These are phyloP conservation scores for Panaeolus papilionaceus DNA, from an alignment of 768 basidiomycete species.

Conservation along the genomic window DNA sequence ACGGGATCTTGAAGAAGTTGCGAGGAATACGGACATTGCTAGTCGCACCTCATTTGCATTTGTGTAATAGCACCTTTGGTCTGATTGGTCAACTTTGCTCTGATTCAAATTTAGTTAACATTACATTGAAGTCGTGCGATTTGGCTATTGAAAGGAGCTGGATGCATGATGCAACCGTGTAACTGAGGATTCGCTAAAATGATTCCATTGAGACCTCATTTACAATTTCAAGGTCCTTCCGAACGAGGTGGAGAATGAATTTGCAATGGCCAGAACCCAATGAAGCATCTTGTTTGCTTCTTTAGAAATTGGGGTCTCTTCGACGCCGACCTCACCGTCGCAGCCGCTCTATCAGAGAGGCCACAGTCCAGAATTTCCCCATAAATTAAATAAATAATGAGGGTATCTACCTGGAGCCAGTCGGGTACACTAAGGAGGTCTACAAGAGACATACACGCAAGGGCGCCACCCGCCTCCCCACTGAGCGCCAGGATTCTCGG, in stretches of 20 bases:
- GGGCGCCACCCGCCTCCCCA: slow-evolving; percentile 1
- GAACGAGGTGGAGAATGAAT: not conserved
- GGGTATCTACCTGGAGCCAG: slow-evolving; percentile 5
- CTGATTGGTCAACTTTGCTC: not conserved
- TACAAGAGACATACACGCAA: not conserved
- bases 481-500: not conserved
- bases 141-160: not conserved
- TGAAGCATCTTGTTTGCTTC: not conserved
- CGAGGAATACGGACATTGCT: slow-evolving; percentile 54
- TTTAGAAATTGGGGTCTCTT: not conserved
- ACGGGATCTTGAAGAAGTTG: slow-evolving; percentile 53
- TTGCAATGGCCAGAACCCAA: too few species aligned
- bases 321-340: not conserved
- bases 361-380: not conserved
- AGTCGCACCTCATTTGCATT: slow-evolving; percentile 62
- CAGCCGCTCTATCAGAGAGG: not conserved
- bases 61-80: slow-evolving; percentile 18
- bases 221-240: not conserved
- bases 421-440: slow-evolving; percentile 1
- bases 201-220: too few species aligned
- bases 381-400: slow-evolving; percentile 10
- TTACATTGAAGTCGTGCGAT: not conserved
- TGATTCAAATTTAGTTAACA: not conserved
- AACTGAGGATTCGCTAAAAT: not conserved
- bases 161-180: not conserved